Evolutionary conservation across 768 basidiomycete species (phyloP), one percentile per base, ranked within the genome.

Genomic region (Cystofilobasidium macerans): DNA sequence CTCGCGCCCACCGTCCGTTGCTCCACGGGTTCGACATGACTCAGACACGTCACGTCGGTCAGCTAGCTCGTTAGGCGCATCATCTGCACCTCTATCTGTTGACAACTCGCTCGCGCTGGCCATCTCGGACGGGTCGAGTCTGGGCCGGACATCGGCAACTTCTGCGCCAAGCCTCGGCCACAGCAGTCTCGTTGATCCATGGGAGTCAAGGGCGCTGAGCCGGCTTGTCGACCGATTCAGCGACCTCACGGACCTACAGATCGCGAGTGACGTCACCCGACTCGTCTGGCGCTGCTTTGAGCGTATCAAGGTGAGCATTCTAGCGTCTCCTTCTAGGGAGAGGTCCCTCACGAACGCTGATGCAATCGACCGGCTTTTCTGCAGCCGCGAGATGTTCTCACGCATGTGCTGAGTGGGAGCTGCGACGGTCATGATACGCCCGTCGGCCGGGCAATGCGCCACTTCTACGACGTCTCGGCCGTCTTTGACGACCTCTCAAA

Each of bases 401-500:
- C 65, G 13, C 57, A 67, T 47, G 57, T 57, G 43, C 47, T 58
- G 35, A 59, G 57, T 18, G 56, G 57, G 13, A 57, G 64, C 33
- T 45, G 54, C 26, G 64, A 65, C 16, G 64, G 57, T 9, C 48
- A 42, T 36, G 62, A 40, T 36, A 63, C 28, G 35, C 28, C 51
- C 28, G 18, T 54, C 51, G 51, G 51, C 12, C 6, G 28, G 28
- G 16, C 51, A 11, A 54, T 54, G 51, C 51, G 30, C 5, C 51
- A 26, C 48, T 63, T 45, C 24, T 57, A 24, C 64, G 64, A 59
- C 64, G 56, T 51, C 40, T 63, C 51, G 38, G 62, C 47, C 18
- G 36, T 58, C 43, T 65, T 65, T 45, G 59, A 67, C 65, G 60
- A 60, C 51, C 26, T 67, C 33, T 60, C 57, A 28, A 53, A 58